phyloP scores from a whole-genome alignment of 2,329 filamentous ascomycete species.

The Akanthomyces muscarius region DNA sequence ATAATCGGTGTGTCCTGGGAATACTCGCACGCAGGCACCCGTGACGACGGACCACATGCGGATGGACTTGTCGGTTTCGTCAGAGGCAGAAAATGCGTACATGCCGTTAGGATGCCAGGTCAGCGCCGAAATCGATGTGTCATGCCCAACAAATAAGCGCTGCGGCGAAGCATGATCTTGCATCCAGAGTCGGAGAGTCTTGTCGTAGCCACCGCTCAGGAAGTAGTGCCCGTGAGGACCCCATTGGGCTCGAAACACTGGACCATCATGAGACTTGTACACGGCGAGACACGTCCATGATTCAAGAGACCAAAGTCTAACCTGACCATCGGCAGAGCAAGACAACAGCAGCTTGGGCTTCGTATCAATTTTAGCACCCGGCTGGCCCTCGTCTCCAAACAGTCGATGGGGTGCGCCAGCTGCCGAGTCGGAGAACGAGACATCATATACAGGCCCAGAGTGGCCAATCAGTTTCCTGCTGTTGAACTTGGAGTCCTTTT shows the following conservation, averaged over 20 bases:
- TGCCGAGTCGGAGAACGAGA: slow-evolving; percentile 78
- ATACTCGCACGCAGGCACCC: slow-evolving; percentile 83
- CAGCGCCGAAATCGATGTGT: slow-evolving; percentile 87
- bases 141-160: slow-evolving; percentile 85
- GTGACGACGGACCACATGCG: slow-evolving; percentile 96
- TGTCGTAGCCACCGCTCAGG: slow-evolving; percentile 79
- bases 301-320: slow-evolving; percentile 90
- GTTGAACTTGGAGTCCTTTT: slow-evolving; percentile 57
- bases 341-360: slow-evolving; percentile 77
- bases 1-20: slow-evolving; percentile 85
- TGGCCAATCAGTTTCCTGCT: slow-evolving; percentile 80
- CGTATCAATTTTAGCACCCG: slow-evolving; percentile 44
- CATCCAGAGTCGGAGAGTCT: slow-evolving; percentile 84
- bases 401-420: slow-evolving; percentile 47
- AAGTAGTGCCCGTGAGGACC: slow-evolving; percentile 96
- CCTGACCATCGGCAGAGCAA: slow-evolving; percentile 78
- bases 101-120: slow-evolving; percentile 91
- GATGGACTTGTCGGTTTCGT: slow-evolving; percentile 80
- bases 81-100: slow-evolving; percentile 89
- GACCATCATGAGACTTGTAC: slow-evolving; percentile 88
- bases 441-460: slow-evolving; percentile 80
- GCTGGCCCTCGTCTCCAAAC: slow-evolving; percentile 46
- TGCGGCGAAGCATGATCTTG: slow-evolving; percentile 89
- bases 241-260: slow-evolving; percentile 85
- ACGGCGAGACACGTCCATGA: slow-evolving; percentile 89